Percentiles rank a stretch among this genome's conserved stretches.
These are phyloP conservation scores for Pneumocystis carinii DNA, from an alignment of 1,139 yeast genomes.

Conservation along the genomic window DNA sequence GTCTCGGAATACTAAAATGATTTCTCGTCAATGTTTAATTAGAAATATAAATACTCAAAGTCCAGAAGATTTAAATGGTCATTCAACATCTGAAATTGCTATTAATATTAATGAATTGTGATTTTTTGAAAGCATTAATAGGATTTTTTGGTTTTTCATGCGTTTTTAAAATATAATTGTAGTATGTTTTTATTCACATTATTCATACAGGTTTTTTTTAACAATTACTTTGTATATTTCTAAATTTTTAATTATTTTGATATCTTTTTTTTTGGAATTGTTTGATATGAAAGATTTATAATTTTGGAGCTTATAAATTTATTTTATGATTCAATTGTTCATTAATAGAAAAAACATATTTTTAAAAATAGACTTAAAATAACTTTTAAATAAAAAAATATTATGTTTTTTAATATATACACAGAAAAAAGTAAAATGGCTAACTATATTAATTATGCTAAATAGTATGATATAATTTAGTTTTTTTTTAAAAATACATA, in stretches of 20 bases:
- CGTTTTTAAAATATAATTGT: not conserved
- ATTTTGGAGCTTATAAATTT: not conserved
- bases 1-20: not conserved
- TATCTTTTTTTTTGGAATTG: not conserved
- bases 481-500: conserved; percentile 1
- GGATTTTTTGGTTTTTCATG: not conserved
- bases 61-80: not conserved
- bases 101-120: not conserved
- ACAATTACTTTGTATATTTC: not conserved
- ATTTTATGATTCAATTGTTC: not conserved
- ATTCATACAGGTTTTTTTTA: not conserved
- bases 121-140: not conserved
- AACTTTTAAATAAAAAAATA: not conserved
- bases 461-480: not conserved
- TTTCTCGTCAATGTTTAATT: not conserved
- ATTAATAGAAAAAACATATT: not conserved
- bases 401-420: not conserved
- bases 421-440: not conserved
- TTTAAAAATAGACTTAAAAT: not conserved
- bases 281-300: not conserved
- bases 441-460: not conserved
- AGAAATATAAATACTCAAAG: not conserved
- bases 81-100: not conserved
- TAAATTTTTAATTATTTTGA: not conserved
- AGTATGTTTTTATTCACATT: not conserved